phyloP scores from a whole-genome alignment of 1,139 yeast genomes.

The Saccharomycopsis phalli region DNA sequence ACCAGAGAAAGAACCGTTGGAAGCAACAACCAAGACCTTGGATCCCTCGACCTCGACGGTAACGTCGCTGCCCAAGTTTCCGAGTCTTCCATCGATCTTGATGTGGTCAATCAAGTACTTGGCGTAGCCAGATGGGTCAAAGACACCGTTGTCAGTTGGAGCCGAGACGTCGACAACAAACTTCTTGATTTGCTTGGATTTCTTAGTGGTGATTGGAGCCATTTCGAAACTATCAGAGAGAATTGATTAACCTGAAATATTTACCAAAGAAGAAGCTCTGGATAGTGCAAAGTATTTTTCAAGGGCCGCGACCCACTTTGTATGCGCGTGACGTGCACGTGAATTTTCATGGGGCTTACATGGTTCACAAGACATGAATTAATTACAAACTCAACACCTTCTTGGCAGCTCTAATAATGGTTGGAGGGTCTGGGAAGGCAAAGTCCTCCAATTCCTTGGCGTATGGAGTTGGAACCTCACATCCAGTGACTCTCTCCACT shows the following conservation, averaged over 20 bases:
- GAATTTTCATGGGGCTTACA: neutral
- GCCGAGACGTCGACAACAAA: constrained; percentile 95
- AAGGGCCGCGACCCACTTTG: neutral
- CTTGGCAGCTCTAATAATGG: constrained; percentile 84
- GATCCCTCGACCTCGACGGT: constrained; percentile 76
- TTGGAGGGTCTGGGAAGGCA: constrained; percentile 96
- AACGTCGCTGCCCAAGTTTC: constrained; percentile 95
- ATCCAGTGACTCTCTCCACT: constrained; percentile 96
- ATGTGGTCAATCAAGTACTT: constrained; percentile 98
- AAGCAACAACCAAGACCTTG: constrained; percentile 75
- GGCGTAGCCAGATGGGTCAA: constrained; percentile 96
- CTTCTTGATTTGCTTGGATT: constrained; percentile 71
- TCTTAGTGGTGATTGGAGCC: constrained; percentile 52
- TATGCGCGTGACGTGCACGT: constrained; percentile 1
- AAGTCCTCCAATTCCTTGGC: constrained; percentile 94
- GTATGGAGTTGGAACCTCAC: constrained; percentile 99
- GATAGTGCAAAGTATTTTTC: neutral
- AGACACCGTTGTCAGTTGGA: constrained; percentile 95
- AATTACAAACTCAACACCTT: constrained; percentile 45
- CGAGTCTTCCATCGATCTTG: constrained; percentile 95
- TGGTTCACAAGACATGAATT: too few relatives aligned
- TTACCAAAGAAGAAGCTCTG: constrained; percentile 9
- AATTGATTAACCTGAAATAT: constrained; percentile 20
- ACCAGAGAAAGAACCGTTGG: constrained; percentile 97
- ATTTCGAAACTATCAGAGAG: constrained; percentile 1